phyloP scores from a whole-genome alignment of 768 basidiomycete genomes.

The Lyophyllum shimeji region DNA sequence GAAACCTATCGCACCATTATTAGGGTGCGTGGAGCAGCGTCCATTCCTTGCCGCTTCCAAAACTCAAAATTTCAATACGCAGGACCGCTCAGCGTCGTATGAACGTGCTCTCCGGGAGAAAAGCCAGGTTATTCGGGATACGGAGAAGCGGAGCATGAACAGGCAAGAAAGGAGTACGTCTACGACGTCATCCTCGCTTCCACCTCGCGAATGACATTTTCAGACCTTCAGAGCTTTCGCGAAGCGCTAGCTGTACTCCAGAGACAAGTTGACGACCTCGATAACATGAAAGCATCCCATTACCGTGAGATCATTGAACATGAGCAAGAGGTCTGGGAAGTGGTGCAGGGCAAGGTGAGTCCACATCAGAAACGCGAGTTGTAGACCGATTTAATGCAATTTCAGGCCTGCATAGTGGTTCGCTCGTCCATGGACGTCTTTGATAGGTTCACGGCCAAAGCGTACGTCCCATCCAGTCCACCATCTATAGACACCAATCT shows the following conservation, averaged over 20 bases:
- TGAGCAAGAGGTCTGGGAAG: slow-evolving; percentile 95
- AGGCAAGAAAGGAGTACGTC: slow-evolving; percentile 79
- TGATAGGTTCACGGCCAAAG: slow-evolving; percentile 82
- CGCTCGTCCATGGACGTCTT: slow-evolving; percentile 92
- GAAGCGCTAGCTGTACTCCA: slow-evolving; percentile 81
- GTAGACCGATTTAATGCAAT: slow-evolving; percentile 9
- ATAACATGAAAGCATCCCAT: slow-evolving; percentile 80
- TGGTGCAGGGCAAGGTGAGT: slow-evolving; percentile 78
- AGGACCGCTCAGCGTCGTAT: slow-evolving; percentile 86
- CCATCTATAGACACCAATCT: slow-evolving; percentile 4
- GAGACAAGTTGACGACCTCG: slow-evolving; percentile 88
- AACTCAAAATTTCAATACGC: background rate
- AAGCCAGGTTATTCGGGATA: slow-evolving; percentile 81
- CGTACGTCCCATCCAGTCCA: slow-evolving; percentile 50
- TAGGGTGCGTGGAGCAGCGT: slow-evolving; percentile 40
- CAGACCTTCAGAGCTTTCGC: slow-evolving; percentile 87
- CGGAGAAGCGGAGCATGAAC: slow-evolving; percentile 83
- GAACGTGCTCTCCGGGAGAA: slow-evolving; percentile 82
- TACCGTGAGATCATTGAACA: slow-evolving; percentile 89
- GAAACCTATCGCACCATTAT: slow-evolving; percentile 77
- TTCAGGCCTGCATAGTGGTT: slow-evolving; percentile 75
- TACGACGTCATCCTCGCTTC: background rate
- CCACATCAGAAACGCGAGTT: background rate
- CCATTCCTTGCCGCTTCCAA: slow-evolving; percentile 1
- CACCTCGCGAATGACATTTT: slow-evolving; percentile 9